Conservation (phyloP, 306 rosid genomes). For the Psophocarpus tetragonolobus region DNA sequence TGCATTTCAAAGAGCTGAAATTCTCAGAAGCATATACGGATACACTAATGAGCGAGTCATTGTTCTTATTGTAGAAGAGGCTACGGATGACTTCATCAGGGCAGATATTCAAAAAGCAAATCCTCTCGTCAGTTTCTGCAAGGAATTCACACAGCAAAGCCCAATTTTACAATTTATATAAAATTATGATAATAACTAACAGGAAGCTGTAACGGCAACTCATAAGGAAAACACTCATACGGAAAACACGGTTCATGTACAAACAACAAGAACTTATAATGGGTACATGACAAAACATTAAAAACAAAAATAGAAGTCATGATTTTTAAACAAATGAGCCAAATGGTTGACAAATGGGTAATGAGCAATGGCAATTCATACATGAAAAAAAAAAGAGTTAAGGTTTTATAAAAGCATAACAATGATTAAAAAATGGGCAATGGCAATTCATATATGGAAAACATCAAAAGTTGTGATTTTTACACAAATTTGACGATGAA, state of each 20-base stretch:
- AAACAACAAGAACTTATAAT: background rate
- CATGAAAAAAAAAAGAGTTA: background rate
- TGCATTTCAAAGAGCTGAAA: constrained; percentile 90
- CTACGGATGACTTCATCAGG: constrained; percentile 93
- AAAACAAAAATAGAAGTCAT: background rate
- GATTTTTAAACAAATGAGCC: background rate
- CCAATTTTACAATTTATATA: background rate
- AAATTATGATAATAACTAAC: background rate
- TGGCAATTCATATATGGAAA: background rate
- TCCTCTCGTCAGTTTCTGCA: constrained; percentile 83
- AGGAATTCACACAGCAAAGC: background rate
- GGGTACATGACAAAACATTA: background rate
- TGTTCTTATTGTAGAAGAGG: constrained; percentile 89
- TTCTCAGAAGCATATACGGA: constrained; percentile 95
- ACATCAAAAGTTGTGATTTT: background rate
- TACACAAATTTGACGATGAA: background rate
- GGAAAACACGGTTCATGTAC: background rate
- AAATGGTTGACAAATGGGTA: background rate
- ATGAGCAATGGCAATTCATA: background rate
- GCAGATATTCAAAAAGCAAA: constrained; percentile 84
- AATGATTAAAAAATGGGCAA: background rate
- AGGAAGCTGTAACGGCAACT: background rate
- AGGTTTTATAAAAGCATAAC: background rate
- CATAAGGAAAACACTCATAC: background rate
- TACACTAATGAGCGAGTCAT: constrained; percentile 88